Evolutionary conservation across 352 stramenopile genomes (phyloP), one percentile per base, ranked within the genome.

Genomic region (Globisporangium canariense): DNA sequence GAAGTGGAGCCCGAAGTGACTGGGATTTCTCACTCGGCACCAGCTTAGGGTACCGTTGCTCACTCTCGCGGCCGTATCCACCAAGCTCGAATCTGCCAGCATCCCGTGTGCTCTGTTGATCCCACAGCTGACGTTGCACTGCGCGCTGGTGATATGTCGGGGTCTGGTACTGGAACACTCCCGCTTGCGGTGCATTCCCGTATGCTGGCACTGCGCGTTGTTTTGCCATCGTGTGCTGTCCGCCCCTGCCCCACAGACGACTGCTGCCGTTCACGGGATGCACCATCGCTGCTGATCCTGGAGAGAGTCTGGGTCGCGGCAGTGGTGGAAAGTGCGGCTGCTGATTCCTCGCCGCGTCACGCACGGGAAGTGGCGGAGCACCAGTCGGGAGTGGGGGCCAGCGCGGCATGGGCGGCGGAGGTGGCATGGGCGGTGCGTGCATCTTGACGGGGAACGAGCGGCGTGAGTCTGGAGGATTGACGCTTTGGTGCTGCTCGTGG

Each of bases 351-450:
- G 3, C 40, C 14, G 32, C 32, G 4, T 1, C 18, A 22, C 43
- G 43, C 46, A 28, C 30, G 16, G 14, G 52, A 9, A 25, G 34
- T 14, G 51, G 55, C 18, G 56, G 62, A n/a, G 62, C 38, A 11
- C 32, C n/a, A 8, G 18, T 55, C 1, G 57, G 59, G 46, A 65
- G 47, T 2, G 59, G 59, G 0, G 59, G 59, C 59, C 59, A 65
- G 49, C 59, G 59, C 18, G 58, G 60, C 60, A 64, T 64, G 8
- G 30, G 49, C 5, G 59, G 47, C 10, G 59, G 59, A 1, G 38
- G 59, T 28, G 25, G 25, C 25, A 49, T 30, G 34, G 34, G 34
- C 4, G 50, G 36, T 1, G 60, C 38, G 46, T 54, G 22, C 50
- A 65, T 65, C 36, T 32, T 30, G n/a, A 5, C 3, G 34, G 34